Evolutionary conservation across 2,329 filamentous ascomycete genomes (phyloP).

Genomic region (Neospermospora avenae): DNA sequence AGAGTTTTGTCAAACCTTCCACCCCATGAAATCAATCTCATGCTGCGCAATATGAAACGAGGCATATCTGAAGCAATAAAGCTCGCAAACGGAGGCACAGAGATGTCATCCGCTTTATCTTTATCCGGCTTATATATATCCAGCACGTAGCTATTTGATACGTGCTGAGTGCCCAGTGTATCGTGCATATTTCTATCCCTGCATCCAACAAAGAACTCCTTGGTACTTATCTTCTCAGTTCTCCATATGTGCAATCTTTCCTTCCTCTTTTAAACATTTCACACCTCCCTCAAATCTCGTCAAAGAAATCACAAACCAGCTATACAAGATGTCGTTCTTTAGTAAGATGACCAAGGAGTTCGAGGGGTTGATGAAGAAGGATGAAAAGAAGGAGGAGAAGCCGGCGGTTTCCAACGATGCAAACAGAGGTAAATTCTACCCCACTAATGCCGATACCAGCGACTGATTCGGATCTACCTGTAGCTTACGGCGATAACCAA

Average conservation of each 20-base stretch:
- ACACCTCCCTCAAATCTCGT: background rate
- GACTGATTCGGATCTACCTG: background rate
- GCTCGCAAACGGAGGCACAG: background rate
- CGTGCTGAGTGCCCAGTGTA: conserved; percentile 5
- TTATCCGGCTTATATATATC: background rate
- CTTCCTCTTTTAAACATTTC: background rate
- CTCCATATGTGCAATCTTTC: background rate
- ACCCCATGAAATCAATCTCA: background rate
- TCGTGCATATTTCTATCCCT: conserved; percentile 2
- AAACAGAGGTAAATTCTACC: conserved; percentile 7
- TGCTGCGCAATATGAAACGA: background rate
- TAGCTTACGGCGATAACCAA: conserved; percentile 10
- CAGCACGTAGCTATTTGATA: background rate
- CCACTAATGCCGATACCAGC: background rate
- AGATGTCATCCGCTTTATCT: background rate
- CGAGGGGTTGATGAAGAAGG: conserved; percentile 47
- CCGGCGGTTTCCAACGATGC: conserved; percentile 15
- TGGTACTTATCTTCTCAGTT: background rate
- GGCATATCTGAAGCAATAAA: background rate
- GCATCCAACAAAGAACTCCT: background rate
- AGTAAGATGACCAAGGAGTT: conserved; percentile 43
- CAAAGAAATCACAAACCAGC: background rate
- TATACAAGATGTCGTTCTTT: conserved; percentile 42
- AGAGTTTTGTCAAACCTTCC: background rate
- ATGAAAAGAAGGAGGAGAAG: conserved; percentile 40